Base-by-base conservation (phyloP, 495 filamentous ascomycete species). In the Penicillium herquei region DNA sequence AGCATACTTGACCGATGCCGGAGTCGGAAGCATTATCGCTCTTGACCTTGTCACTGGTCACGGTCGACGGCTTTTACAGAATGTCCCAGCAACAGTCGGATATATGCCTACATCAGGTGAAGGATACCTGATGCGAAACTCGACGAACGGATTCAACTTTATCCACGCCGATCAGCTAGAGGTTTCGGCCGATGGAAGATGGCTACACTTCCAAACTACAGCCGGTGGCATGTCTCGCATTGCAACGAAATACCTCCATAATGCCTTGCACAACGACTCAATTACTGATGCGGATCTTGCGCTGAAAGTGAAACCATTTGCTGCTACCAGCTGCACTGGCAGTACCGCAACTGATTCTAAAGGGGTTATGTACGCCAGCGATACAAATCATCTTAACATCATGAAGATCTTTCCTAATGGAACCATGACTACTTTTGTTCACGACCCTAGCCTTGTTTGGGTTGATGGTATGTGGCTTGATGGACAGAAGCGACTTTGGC, bases 401-500 rank as follows among this genome's bases (percentile, higher is more conserved):
- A 16, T 31, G 6, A n/a, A 12, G 8, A 35, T 48, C 3, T 8
- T 44, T 1, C 44, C 52, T 6, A 49, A 55, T 32, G 44, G 35
- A 16, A 55, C 43, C 6, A 55, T 33, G n/a, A 35, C 34, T 10
- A 13, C 49, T 43, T 30, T 49, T 32, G 17, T 43, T 3, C 52
- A 44, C 11, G 52, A 48, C 12, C 16, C n/a, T 3, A 40, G 52
- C 12, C 45, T 55, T 11, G 10, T 49, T 17, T 55, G 52, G 52
- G 18, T 55, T 11, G 52, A 55, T 41, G 52, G 43, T 41, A 40
- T 55, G 21, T 55, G 44, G 44, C n/a, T 55, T 26, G 52, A 49
- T 21, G 49, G 11, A 1, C 16, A 55, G n/a, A 13, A 49, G 35
- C 33, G 45, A 6, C n/a, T 55, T 14, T 55, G 52, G 52, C 12